A percentile compares a stretch with the other conserved stretches of the same genome.
Evolutionary conservation across 2,329 filamentous ascomycete genomes (phyloP).

Genomic region (Zymoseptoria ardabiliae): DNA sequence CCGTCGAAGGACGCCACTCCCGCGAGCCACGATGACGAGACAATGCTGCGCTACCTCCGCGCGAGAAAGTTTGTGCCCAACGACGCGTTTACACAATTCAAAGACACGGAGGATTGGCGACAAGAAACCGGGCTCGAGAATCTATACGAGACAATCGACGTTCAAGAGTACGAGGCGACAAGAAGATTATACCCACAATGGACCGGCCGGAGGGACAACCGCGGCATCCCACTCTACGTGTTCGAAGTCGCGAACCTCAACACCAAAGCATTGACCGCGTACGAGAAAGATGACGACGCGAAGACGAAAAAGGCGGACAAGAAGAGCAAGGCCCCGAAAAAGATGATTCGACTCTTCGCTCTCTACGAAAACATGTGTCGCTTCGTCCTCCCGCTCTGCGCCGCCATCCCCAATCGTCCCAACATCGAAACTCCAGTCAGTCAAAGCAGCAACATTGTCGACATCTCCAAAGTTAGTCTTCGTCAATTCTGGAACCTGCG

Average conservation of each 20-base stretch:
- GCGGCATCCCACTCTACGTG: slow-evolving; percentile 86
- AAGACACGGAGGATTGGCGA: slow-evolving; percentile 82
- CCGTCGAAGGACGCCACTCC: slow-evolving; percentile 31
- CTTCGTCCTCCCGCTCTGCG: slow-evolving; percentile 80
- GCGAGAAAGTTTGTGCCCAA: slow-evolving; percentile 72
- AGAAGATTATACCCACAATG: slow-evolving; percentile 84
- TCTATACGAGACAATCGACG: slow-evolving; percentile 79
- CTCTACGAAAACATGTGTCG: slow-evolving; percentile 88
- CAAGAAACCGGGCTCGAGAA: slow-evolving; percentile 68
- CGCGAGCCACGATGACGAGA: slow-evolving; percentile 65
- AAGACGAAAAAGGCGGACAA: slow-evolving; percentile 35
- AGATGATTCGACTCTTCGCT: slow-evolving; percentile 79
- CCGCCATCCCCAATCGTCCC: slow-evolving; percentile 63
- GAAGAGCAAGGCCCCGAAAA: slow-evolving; percentile 61
- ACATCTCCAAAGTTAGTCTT: slow-evolving; percentile 78
- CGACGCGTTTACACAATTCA: slow-evolving; percentile 77
- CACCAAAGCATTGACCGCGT: slow-evolving; percentile 69
- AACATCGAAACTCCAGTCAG: slow-evolving; percentile 78
- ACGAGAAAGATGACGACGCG: slow-evolving; percentile 60
- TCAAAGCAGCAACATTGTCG: slow-evolving; percentile 89
- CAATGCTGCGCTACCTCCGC: slow-evolving; percentile 73
- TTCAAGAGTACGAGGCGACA: slow-evolving; percentile 75
- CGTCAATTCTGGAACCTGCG: slow-evolving; percentile 96
- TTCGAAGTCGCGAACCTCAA: slow-evolving; percentile 81
- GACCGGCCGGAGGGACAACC: slow-evolving; percentile 82